phyloP scores from a whole-genome alignment of 129 eudicot species.

The Helianthus tuberosus region DNA sequence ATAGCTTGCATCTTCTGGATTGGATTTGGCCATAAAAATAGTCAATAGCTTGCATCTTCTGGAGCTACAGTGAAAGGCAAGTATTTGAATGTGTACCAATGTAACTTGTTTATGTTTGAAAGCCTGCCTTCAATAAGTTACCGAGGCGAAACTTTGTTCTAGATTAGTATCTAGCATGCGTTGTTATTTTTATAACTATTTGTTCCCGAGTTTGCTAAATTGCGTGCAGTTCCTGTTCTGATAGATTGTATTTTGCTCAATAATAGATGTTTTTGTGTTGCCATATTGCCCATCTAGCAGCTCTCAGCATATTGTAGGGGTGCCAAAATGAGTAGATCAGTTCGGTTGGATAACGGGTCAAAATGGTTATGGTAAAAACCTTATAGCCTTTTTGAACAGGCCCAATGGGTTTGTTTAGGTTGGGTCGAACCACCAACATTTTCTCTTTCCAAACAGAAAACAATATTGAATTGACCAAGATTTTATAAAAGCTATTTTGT shows the following conservation, averaged over 20 bases:
- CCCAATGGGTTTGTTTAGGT: no score
- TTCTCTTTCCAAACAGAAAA: no score
- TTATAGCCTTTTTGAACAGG: no score
- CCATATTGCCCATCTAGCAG: background rate
- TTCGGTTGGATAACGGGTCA: background rate
- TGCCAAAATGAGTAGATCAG: no score
- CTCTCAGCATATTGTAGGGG: background rate
- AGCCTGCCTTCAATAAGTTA: background rate
- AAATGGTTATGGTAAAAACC: background rate
- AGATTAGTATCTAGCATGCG: background rate
- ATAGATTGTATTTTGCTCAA: background rate
- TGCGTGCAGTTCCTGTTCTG: background rate
- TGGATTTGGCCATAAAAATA: background rate
- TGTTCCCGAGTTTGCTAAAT: background rate
- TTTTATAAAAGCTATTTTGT: no score
- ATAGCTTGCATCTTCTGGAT: background rate
- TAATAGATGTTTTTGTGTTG: background rate
- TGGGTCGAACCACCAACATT: no score
- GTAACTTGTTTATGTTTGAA: constrained; percentile 1
- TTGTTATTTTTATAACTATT: background rate
- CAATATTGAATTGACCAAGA: no score
- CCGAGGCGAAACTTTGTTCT: background rate
- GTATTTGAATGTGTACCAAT: background rate
- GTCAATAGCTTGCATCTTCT: background rate
- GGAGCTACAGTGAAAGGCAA: constrained; percentile 1